Evolutionary conservation across 768 basidiomycete genomes (phyloP).

Genomic region (Cubamyces lactineus): DNA sequence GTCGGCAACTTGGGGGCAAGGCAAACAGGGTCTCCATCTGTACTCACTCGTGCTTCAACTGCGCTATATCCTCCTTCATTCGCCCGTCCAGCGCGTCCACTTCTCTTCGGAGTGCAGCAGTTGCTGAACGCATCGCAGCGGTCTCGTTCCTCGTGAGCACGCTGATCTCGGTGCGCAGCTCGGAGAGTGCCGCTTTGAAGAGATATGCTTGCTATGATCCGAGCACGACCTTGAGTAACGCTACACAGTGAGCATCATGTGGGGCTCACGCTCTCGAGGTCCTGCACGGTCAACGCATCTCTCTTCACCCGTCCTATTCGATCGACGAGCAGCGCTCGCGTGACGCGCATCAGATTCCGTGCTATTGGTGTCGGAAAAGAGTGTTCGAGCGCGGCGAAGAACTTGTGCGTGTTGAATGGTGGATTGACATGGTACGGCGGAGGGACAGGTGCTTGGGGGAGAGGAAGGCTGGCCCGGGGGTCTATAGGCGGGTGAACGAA

Average conservation of each 20-base stretch:
- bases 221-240: neutral
- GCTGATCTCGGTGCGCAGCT: slow-evolving; percentile 84
- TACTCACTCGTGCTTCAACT: slow-evolving; percentile 90
- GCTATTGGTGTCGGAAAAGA: slow-evolving; percentile 77
- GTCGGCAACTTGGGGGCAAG: too few species aligned
- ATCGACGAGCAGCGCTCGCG: slow-evolving; percentile 77
- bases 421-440: slow-evolving; percentile 58
- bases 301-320: slow-evolving; percentile 69
- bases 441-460: slow-evolving; percentile 25
- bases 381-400: slow-evolving; percentile 71
- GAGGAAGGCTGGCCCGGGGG: slow-evolving; percentile 24
- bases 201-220: slow-evolving; percentile 84
- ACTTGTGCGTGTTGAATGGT: slow-evolving; percentile 83
- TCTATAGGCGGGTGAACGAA: slow-evolving; percentile 21
- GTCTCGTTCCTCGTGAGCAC: slow-evolving; percentile 84
- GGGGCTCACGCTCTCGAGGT: slow-evolving; percentile 77
- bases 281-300: slow-evolving; percentile 75
- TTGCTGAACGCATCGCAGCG: slow-evolving; percentile 76
- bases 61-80: slow-evolving; percentile 91
- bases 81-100: slow-evolving; percentile 84
- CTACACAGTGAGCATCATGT: neutral
- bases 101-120: slow-evolving; percentile 80
- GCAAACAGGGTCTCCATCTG: neutral
- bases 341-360: slow-evolving; percentile 81
- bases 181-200: slow-evolving; percentile 90